Conservation (phyloP, 2,329 filamentous ascomycete genomes). For the Epichloe scottii region DNA sequence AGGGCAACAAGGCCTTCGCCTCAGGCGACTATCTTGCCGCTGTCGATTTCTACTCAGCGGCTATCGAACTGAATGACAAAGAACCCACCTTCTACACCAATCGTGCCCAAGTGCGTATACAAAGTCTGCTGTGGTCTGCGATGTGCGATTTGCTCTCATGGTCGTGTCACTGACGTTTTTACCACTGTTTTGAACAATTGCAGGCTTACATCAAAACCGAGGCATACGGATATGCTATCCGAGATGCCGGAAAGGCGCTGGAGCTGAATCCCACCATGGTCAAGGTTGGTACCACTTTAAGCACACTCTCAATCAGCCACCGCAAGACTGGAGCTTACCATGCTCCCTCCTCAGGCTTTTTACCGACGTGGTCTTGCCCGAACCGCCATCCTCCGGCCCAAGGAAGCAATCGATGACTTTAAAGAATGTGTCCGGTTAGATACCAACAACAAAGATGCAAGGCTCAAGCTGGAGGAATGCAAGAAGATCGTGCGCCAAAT, state of each 20-base stretch:
- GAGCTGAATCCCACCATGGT: slow-evolving; percentile 78
- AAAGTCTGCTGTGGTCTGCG: slow-evolving; percentile 2
- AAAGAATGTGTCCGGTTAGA: slow-evolving; percentile 80
- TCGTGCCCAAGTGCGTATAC: slow-evolving; percentile 68
- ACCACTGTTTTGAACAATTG: slow-evolving; percentile 1
- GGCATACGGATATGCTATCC: slow-evolving; percentile 83
- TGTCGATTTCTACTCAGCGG: slow-evolving; percentile 72
- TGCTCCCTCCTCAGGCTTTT: slow-evolving; percentile 52
- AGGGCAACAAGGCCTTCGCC: slow-evolving; percentile 88
- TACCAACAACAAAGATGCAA: slow-evolving; percentile 79
- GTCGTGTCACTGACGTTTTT: slow-evolving; percentile 34
- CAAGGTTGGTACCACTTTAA: slow-evolving; percentile 49
- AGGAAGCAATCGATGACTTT: slow-evolving; percentile 85
- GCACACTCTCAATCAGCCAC: background rate
- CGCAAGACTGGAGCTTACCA: background rate
- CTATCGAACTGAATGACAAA: slow-evolving; percentile 70
- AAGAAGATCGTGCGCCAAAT: slow-evolving; percentile 87
- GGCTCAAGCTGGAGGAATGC: slow-evolving; percentile 81
- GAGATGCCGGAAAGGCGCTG: slow-evolving; percentile 82
- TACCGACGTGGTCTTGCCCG: slow-evolving; percentile 88
- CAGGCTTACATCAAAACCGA: slow-evolving; percentile 93
- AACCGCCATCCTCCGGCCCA: slow-evolving; percentile 78
- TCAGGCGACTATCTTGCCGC: slow-evolving; percentile 76
- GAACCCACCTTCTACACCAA: slow-evolving; percentile 91
- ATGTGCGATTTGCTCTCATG: slow-evolving; percentile 3